phyloP scores from a whole-genome alignment of 148 eudicot species.

The Chenopodium berlandieri region DNA sequence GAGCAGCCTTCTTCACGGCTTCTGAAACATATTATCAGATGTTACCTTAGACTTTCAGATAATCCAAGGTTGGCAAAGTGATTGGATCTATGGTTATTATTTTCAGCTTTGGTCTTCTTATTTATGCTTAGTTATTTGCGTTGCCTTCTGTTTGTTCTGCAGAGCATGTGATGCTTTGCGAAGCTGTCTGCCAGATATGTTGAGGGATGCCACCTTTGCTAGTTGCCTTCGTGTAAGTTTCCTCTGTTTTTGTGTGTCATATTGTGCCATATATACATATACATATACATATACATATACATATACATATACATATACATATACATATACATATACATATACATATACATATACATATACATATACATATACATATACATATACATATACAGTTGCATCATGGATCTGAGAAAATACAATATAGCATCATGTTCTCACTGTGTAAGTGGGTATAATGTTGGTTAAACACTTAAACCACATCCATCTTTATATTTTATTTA shows the following conservation, averaged over 20 bases:
- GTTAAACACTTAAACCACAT: neutral
- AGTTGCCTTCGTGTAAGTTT: constrained; percentile 45
- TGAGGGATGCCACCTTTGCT: constrained; percentile 72
- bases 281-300: no score
- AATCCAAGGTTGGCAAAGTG: constrained; percentile 58
- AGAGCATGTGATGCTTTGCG: constrained; percentile 95
- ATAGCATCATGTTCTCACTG: no score
- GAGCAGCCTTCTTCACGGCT: constrained; percentile 89
- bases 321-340: no score
- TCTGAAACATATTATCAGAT: constrained; percentile 85
- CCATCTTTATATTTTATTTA: neutral
- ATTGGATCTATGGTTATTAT: neutral
- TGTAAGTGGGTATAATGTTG: neutral
- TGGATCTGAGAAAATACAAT: no score
- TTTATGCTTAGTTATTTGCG: constrained; percentile 2
- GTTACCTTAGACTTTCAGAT: constrained; percentile 88
- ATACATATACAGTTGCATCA: no score
- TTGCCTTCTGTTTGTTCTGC: constrained; percentile 22
- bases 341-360: no score
- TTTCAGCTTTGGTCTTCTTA: constrained; percentile 5
- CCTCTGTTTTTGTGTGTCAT: neutral
- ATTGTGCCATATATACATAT: no score
- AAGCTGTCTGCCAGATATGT: constrained; percentile 81
- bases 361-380: no score
- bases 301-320: no score